These are phyloP conservation scores for Gleditsia sinensis DNA, from an alignment of 306 rosid species.

Conservation along the genomic window DNA sequence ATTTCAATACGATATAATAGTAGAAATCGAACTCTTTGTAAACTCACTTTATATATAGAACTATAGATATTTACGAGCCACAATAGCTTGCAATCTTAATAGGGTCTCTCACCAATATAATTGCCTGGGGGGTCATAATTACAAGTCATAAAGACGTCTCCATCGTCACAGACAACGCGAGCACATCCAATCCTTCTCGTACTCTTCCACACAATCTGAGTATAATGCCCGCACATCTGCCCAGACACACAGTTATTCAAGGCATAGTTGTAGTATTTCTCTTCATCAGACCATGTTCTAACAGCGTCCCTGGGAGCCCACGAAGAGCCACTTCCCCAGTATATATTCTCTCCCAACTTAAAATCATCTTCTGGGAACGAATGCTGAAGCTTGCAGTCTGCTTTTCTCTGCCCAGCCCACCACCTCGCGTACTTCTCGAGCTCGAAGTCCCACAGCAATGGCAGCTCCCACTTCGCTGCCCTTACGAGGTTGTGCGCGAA, in stretches of 20 bases:
- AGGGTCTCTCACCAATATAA: slow-evolving; percentile 75
- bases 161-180: slow-evolving; percentile 67
- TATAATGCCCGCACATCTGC: slow-evolving; percentile 88
- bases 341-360: slow-evolving; percentile 83
- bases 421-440: slow-evolving; percentile 74
- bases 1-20: too few relatives aligned
- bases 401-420: slow-evolving; percentile 74
- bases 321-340: slow-evolving; percentile 75
- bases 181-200: slow-evolving; percentile 79
- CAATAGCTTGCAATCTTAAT: slow-evolving; percentile 39
- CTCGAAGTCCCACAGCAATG: slow-evolving; percentile 67
- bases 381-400: slow-evolving; percentile 72
- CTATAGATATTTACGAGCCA: neutral
- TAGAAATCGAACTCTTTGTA: too few relatives aligned
- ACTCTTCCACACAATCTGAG: slow-evolving; percentile 82
- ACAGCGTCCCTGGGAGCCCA: slow-evolving; percentile 81
- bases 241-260: slow-evolving; percentile 61
- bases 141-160: slow-evolving; percentile 88
- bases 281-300: slow-evolving; percentile 65
- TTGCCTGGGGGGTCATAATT: slow-evolving; percentile 82
- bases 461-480: slow-evolving; percentile 70
- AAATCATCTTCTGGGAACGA: slow-evolving; percentile 77
- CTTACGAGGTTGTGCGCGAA: slow-evolving; percentile 70
- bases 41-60: too few relatives aligned
- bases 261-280: slow-evolving; percentile 64